These are phyloP conservation scores for Trypanosoma rangeli DNA, from an alignment of 208 protist species.

Conservation along the genomic window DNA sequence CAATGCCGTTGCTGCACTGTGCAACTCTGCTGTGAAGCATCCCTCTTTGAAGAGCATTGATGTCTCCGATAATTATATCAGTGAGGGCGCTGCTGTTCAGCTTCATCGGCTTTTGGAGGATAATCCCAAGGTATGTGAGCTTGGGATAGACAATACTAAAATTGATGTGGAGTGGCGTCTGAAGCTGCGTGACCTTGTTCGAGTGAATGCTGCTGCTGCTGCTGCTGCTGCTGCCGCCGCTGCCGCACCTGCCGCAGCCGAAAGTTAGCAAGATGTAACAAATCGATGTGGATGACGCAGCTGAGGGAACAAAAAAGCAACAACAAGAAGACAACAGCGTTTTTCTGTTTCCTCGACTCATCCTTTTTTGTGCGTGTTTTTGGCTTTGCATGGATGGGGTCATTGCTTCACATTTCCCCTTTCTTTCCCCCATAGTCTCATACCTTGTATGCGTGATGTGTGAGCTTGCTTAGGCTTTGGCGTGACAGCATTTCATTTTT, in stretches of 20 bases:
- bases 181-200: conserved; percentile 50
- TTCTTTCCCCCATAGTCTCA: conserved; percentile 1
- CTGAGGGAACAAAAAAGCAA: neutral
- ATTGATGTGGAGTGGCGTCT: conserved; percentile 82
- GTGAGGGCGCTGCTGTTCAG: conserved; percentile 68
- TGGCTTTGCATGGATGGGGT: neutral
- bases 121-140: conserved; percentile 59
- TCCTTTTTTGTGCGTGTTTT: neutral
- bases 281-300: conserved; percentile 1
- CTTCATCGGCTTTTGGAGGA: conserved; percentile 56
- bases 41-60: conserved; percentile 70
- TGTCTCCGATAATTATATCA: conserved; percentile 91
- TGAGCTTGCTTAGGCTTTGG: neutral
- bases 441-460: neutral
- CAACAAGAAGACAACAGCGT: neutral
- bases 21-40: conserved; percentile 41
- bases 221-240: neutral
- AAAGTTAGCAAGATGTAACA: conserved; percentile 15
- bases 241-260: neutral
- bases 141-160: conserved; percentile 84
- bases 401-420: neutral
- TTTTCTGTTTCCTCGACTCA: neutral
- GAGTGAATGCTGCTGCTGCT: conserved; percentile 35
- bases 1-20: conserved; percentile 58
- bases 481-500: neutral